These are phyloP conservation scores for Citrus maxima DNA, from an alignment of 345 rosid genomes.

Conservation along the genomic window DNA sequence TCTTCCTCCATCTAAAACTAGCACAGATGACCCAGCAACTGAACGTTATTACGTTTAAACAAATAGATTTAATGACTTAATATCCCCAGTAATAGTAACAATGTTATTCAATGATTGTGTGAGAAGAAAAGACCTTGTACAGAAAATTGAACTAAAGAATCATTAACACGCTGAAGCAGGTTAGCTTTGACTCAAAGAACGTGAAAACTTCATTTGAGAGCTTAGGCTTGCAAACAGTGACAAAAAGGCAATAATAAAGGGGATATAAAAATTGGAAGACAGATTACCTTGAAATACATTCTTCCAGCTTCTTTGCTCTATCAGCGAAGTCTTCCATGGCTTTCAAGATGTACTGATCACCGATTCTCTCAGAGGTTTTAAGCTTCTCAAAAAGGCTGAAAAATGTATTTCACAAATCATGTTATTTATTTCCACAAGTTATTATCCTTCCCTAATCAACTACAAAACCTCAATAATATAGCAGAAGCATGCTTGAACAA, in stretches of 20 bases:
- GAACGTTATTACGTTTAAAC: background rate
- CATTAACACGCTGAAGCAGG: background rate
- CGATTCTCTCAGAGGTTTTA: constrained; percentile 34
- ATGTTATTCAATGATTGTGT: background rate
- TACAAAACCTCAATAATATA: background rate
- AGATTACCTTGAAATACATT: constrained; percentile 52
- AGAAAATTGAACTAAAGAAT: constrained; percentile 6
- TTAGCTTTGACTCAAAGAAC: background rate
- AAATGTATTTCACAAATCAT: constrained; percentile 1
- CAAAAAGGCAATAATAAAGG: background rate
- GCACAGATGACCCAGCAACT: constrained; percentile 2
- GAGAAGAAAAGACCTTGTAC: background rate
- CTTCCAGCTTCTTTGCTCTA: constrained; percentile 61
- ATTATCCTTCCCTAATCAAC: background rate
- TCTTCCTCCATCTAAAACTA: background rate
- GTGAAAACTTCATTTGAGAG: background rate
- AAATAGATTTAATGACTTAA: background rate
- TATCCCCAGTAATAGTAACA: background rate
- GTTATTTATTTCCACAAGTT: background rate
- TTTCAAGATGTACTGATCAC: constrained; percentile 51
- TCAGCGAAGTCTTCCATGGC: constrained; percentile 57
- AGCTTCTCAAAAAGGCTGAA: constrained; percentile 45
- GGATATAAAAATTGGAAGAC: background rate
- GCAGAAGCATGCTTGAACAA: background rate
- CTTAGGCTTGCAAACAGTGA: background rate